phyloP scores from a whole-genome alignment of 176 grass and related monocot genomes.

The Bothriochloa decipiens region DNA sequence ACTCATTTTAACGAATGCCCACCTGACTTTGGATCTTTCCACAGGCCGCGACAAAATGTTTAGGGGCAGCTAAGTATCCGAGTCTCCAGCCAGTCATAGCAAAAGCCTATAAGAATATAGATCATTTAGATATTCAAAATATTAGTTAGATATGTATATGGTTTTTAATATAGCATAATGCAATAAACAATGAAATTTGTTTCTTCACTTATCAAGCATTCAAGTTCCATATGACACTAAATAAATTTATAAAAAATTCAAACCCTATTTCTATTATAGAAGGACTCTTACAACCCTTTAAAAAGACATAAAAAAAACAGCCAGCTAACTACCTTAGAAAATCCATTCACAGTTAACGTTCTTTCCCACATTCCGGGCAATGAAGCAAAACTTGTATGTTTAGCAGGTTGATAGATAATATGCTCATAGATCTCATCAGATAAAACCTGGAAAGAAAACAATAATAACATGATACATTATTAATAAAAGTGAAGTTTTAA shows the following conservation, averaged over 20 bases:
- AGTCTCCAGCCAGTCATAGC: conserved; percentile 98
- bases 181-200: background rate
- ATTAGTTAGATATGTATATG: conserved; percentile 6
- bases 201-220: conserved; percentile 17
- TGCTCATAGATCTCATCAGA: conserved; percentile 90
- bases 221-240: conserved; percentile 10
- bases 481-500: background rate
- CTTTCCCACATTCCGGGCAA: conserved; percentile 82
- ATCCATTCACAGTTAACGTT: conserved; percentile 82
- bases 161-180: background rate
- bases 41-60: conserved; percentile 80
- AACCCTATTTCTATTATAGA: background rate
- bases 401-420: conserved; percentile 79
- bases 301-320: conserved; percentile 6
- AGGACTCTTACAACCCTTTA: background rate
- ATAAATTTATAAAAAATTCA: background rate
- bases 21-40: conserved; percentile 98
- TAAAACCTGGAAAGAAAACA: conserved; percentile 66
- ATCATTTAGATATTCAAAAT: conserved; percentile 20
- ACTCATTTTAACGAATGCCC: background rate
- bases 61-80: conserved; percentile 85
- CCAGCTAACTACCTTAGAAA: conserved; percentile 65
- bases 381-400: conserved; percentile 80
- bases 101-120: conserved; percentile 69
- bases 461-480: conserved; percentile 18